phyloP scores from a whole-genome alignment of 352 stramenopile genomes.

The Albugo candida region DNA sequence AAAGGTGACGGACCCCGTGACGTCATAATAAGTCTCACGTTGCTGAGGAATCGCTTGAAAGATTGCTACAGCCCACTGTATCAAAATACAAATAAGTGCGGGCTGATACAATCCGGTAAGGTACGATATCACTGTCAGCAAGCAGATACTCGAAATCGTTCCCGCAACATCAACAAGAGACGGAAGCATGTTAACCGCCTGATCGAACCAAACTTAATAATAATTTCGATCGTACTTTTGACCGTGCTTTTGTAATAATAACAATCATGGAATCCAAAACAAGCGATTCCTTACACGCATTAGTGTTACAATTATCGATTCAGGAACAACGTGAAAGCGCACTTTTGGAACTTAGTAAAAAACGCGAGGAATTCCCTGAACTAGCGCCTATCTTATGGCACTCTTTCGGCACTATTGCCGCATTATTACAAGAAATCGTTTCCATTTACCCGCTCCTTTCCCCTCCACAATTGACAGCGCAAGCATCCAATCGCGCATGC shows the following conservation, averaged over 20 bases:
- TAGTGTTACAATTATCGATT: constrained; percentile 88
- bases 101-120: too few relatives aligned
- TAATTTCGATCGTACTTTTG: too few relatives aligned
- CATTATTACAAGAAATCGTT: constrained; percentile 96
- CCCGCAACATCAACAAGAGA: too few relatives aligned
- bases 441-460: constrained; percentile 95
- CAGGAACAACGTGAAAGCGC: constrained; percentile 89
- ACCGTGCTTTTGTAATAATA: too few relatives aligned
- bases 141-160: too few relatives aligned
- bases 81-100: neutral
- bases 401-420: constrained; percentile 91
- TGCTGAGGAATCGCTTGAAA: constrained; percentile 42
- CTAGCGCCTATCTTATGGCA: constrained; percentile 97
- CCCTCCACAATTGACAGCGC: constrained; percentile 91
- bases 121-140: too few relatives aligned
- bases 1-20: constrained; percentile 65
- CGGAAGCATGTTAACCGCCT: too few relatives aligned
- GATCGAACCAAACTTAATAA: too few relatives aligned
- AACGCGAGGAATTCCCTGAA: constrained; percentile 93
- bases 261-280: constrained; percentile 5
- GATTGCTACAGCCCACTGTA: constrained; percentile 46
- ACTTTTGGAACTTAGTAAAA: constrained; percentile 97
- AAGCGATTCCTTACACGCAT: constrained; percentile 32
- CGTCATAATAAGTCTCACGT: constrained; percentile 65
- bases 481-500: constrained; percentile 95